Base-by-base conservation (phyloP, 2,329 filamentous ascomycete species). In the Sclerotinia minor region DNA sequence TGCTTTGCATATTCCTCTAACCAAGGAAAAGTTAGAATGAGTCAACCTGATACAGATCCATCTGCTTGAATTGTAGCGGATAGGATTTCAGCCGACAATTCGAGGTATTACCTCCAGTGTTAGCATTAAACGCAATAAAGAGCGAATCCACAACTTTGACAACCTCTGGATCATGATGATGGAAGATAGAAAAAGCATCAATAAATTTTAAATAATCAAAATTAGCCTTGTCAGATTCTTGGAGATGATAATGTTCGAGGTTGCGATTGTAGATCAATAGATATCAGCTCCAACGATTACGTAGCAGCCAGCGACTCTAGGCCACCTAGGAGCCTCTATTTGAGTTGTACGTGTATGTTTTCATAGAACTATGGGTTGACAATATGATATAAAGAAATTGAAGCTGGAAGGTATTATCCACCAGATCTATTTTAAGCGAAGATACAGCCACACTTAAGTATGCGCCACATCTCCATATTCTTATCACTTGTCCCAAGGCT, bases 151-250 rank as follows among this genome's bases (percentile, higher is more conserved):
- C 38, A 35, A 73, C 65, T 15, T 69, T 69, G 29, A 68, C 58
- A 9, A 72, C 68, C 3, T 60, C 49, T 13, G 67, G 13, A 54
- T 70, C 67, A 11, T 44, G 53, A 64, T 81, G 82, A 72, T 83
- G 80, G 68, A 83, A 83, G 2, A 75, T 77, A 5, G 73, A 70
- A 19, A 76, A 79, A 0, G 82, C 82, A 8, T 82, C 82, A 53
- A 75, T 77, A 0, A 67, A 67, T 57, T 75, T 74, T n/a, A 80
- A 77, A 2, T 81, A 75, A 7, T 76, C 73, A 50, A 11, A 76
- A 78, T 66, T 69, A 13, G 77, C 78, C 15, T 78, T 0, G 76
- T 70, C 44, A 81, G 71, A 11, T 83, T 55, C 79, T 78, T n/a
- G 29, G 29, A 54, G 3, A 35, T n/a, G 19, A 35, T 32, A 35